A percentile compares a stretch with the other conserved stretches of the same genome.
Evolutionary conservation across 2,329 filamentous ascomycete species (phyloP).

Genomic region (Colletotrichum paranaense): DNA sequence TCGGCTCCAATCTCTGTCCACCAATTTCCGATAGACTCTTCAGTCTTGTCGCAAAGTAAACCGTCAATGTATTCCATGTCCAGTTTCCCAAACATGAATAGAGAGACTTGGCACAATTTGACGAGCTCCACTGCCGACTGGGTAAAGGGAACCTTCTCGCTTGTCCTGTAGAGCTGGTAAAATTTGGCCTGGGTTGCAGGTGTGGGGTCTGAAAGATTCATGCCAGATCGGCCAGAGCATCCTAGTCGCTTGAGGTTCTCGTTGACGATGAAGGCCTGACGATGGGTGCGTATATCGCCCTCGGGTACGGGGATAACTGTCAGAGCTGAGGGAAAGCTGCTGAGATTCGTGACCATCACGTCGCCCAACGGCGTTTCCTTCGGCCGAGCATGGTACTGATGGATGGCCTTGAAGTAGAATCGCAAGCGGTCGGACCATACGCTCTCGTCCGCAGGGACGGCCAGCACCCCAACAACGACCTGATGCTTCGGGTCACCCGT

Average conservation of each 20-base stretch:
- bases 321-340: conserved; percentile 89
- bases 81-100: conserved; percentile 88
- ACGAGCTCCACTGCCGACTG: conserved; percentile 88
- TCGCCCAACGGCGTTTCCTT: conserved; percentile 86
- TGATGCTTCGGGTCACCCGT: conserved; percentile 86
- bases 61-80: conserved; percentile 93
- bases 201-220: conserved; percentile 83
- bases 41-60: conserved; percentile 91
- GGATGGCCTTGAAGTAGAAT: conserved; percentile 87
- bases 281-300: conserved; percentile 83
- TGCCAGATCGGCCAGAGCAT: conserved; percentile 88
- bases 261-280: conserved; percentile 90
- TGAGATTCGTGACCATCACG: conserved; percentile 94
- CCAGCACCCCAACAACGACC: conserved; percentile 83
- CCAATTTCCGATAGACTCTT: conserved; percentile 91
- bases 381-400: conserved; percentile 85
- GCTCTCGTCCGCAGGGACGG: conserved; percentile 82
- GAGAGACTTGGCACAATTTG: conserved; percentile 88
- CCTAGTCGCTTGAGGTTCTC: conserved; percentile 92
- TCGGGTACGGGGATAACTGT: conserved; percentile 92
- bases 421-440: conserved; percentile 83
- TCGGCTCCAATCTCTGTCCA: conserved; percentile 95
- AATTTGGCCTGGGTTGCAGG: conserved; percentile 91
- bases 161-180: conserved; percentile 87
- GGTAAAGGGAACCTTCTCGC: conserved; percentile 82